Conservation (phyloP, 2,329 filamentous ascomycete genomes). For the Xylaria sp. region DNA sequence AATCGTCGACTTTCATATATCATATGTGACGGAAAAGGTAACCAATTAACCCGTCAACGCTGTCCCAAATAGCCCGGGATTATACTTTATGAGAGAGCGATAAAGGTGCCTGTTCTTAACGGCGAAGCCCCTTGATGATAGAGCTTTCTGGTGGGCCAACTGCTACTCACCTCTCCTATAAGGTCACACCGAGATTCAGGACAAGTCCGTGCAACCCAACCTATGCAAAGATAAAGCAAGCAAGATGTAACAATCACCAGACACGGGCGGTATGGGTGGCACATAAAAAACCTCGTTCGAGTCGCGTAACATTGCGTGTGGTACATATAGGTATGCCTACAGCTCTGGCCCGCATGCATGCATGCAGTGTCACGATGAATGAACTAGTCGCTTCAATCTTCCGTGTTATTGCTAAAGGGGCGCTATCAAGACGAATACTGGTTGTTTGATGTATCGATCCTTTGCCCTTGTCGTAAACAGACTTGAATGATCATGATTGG, state of each 20-base stretch:
- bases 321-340: not conserved
- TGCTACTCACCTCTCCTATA: not conserved
- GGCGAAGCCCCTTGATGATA: no score
- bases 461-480: not conserved
- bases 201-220: slow-evolving; percentile 9
- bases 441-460: not conserved
- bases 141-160: not conserved
- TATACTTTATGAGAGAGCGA: not conserved
- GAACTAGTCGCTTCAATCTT: not conserved
- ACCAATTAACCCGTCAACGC: not conserved
- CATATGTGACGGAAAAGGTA: not conserved
- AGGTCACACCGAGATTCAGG: slow-evolving; percentile 9
- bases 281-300: slow-evolving; percentile 7
- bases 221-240: slow-evolving; percentile 38
- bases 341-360: slow-evolving; percentile 11
- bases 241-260: slow-evolving; percentile 35
- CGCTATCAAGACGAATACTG: not conserved
- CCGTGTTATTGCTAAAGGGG: not conserved
- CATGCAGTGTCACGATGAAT: slow-evolving; percentile 6
- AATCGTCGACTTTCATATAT: not conserved
- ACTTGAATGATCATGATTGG: not conserved
- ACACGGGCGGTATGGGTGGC: slow-evolving; percentile 28
- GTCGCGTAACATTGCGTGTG: not conserved
- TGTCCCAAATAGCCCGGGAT: not conserved
- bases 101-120: no score